Base-by-base conservation (phyloP, 1,284 basidiomycete species). In the Xerocomus nothofagi region DNA sequence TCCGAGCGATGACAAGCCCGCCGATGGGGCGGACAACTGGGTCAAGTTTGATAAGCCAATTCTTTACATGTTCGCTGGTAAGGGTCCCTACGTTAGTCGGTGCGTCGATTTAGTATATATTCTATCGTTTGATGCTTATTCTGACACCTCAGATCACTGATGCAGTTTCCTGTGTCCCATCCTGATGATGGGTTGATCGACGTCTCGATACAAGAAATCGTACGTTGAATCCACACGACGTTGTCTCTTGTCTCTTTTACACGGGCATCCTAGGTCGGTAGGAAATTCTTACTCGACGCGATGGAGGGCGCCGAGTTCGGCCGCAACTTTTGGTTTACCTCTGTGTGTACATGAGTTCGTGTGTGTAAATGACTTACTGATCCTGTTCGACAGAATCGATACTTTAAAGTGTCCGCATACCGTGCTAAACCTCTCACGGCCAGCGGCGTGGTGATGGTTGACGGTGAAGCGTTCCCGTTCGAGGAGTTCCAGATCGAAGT, bases 401-500 rank as follows among this genome's bases (percentile, higher is more conserved):
- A 93, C 68, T 80, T 84, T 67, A 91, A 93, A 68, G 88, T 83
- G 29, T 70, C 80, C 39, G 88, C 89, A 2, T 91, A 89, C 63
- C 80, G 85, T 23, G 76, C 89, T 24, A 86, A 85, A 57, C 88
- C 90, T 11, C 71, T 84, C 29, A 63, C 71, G 4, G 46, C 70
- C 18, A 75, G 79, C 29, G 84, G 83, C 3, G 71, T 73, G 56
- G 68, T 91, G 45, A 74, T 82, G 8, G 75, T 93, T 49, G 95
- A 98, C 62, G 95, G 95, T 15, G 95, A 98, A 71, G 68, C 73
- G 14, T 88, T 85, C 60, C 86, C 88, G 1, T 91, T 91, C 60
- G 79, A 86, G 58, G 80, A 86, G 49, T 94, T 88, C 67, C 84
- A 93, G 59, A 87, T 97, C 6, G 91, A 97, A 67, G 84, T 91